Evolutionary conservation across 495 filamentous ascomycete genomes (phyloP), one percentile per base, ranked within the genome.

Genomic region (Neurospora hispaniola): DNA sequence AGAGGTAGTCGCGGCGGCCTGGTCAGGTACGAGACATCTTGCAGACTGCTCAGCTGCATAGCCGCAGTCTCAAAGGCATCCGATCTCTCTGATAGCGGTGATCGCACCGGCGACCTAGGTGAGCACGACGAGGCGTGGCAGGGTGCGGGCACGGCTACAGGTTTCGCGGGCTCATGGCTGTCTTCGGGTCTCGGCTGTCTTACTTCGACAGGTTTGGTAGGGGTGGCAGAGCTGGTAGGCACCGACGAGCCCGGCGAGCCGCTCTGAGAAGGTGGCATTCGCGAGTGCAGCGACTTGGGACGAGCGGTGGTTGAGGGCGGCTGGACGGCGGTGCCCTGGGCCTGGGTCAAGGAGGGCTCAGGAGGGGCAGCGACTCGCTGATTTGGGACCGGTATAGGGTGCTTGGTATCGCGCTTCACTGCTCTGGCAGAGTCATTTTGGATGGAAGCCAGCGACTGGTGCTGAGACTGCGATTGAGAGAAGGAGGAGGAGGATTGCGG

Each of bases 1-100:
- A 98, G 87, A 62, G 94, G 94, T 76, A 98, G 85, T 62, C 94
- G 91, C 46, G 94, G 94, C 54, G 94, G 94, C 23, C 92, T 89
- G 72, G 88, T 89, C 74, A 92, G 86, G 75, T 88, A 89, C 4
- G 85, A 84, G 80, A 88, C 83, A 74, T 87, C 86, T 76, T 87
- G 85, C 69, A 86, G 70, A 44, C 85, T 86, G 75, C 80, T 84
- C 68, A 78, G 73, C 27, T 81, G 77, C 77, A 80, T 71, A 74
- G 78, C 74, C 71, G 79, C 54, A 76, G 76, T 70, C 70, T 82
- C 83, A 72, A 82, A 80, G 75, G 75, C 80, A 72, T 78, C 82
- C 77, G 73, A 82, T 71, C 71, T 75, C 74, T 74, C 81, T 72
- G 78, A 81, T 10, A 79, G 75, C 39, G 75, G 81, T 20, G 79